Evolutionary conservation across 1,139 yeast species (phyloP).

Genomic region (Diutina ranongensis): DNA sequence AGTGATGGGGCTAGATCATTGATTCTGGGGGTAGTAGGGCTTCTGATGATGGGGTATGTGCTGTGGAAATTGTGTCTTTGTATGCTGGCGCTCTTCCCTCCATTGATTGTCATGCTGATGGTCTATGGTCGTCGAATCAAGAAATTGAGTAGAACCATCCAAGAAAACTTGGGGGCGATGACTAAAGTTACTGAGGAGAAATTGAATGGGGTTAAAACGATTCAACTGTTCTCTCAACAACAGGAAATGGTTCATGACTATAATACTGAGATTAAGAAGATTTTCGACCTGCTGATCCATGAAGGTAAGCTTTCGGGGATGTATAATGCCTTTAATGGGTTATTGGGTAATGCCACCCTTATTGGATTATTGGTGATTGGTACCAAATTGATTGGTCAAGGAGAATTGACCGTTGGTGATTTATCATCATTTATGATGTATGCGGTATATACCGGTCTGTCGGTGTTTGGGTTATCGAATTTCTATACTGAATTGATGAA

Average conservation of each 20-base stretch:
- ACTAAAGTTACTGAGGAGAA: constrained; percentile 91
- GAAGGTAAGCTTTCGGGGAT: constrained; percentile 76
- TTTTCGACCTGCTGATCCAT: constrained; percentile 61
- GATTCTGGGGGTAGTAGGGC: constrained; percentile 69
- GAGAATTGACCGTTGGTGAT: constrained; percentile 75
- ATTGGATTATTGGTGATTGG: constrained; percentile 72
- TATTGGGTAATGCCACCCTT: constrained; percentile 73
- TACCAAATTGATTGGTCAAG: constrained; percentile 60
- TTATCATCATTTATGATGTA: constrained; percentile 88
- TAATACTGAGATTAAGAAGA: constrained; percentile 60
- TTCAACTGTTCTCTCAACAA: constrained; percentile 86
- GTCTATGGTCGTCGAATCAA: constrained; percentile 75
- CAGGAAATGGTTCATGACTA: constrained; percentile 33
- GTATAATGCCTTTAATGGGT: constrained; percentile 66
- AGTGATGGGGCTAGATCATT: constrained; percentile 83
- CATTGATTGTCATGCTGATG: constrained; percentile 63
- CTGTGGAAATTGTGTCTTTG: constrained; percentile 69
- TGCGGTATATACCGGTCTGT: constrained; percentile 84
- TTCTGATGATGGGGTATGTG: constrained; percentile 82
- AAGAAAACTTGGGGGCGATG: constrained; percentile 75
- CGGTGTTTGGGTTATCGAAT: constrained; percentile 81
- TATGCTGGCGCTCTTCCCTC: constrained; percentile 72
- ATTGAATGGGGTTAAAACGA: constrained; percentile 72
- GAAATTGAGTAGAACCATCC: constrained; percentile 61
- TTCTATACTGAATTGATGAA: constrained; percentile 92